These are phyloP conservation scores for Eutypa lata DNA, from an alignment of 2,329 filamentous ascomycete species.

Conservation along the genomic window DNA sequence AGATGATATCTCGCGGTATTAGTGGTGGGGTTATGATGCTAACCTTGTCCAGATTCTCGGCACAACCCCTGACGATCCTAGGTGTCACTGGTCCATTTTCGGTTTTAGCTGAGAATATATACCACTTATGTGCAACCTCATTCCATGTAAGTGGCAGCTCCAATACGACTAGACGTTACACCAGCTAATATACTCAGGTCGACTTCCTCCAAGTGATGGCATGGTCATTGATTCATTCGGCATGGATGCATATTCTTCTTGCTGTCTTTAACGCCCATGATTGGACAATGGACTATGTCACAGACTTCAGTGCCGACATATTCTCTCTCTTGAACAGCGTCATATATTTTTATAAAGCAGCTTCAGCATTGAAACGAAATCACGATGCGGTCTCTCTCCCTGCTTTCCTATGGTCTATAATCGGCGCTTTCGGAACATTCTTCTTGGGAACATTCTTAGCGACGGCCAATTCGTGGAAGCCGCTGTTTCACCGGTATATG, in stretches of 20 bases:
- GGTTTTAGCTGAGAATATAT: slow-evolving; percentile 65
- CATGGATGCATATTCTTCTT: slow-evolving; percentile 63
- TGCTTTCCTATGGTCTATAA: slow-evolving; percentile 62
- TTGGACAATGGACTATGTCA: slow-evolving; percentile 70
- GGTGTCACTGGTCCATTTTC: slow-evolving; percentile 66
- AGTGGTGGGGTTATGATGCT: background rate
- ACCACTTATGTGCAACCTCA: slow-evolving; percentile 50
- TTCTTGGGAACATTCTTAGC: slow-evolving; percentile 59
- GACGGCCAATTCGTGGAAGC: slow-evolving; percentile 59
- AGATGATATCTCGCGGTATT: slow-evolving; percentile 12
- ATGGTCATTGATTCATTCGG: slow-evolving; percentile 63
- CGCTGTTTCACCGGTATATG: slow-evolving; percentile 59
- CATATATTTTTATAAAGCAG: slow-evolving; percentile 67
- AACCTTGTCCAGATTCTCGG: slow-evolving; percentile 40
- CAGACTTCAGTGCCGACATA: slow-evolving; percentile 63
- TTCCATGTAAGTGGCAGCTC: slow-evolving; percentile 44
- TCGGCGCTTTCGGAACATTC: slow-evolving; percentile 62
- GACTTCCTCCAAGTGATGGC: slow-evolving; percentile 66
- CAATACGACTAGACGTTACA: background rate
- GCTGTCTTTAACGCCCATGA: slow-evolving; percentile 66
- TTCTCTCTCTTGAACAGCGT: slow-evolving; percentile 65
- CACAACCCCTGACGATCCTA: slow-evolving; percentile 63
- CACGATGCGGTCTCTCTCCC: slow-evolving; percentile 55
- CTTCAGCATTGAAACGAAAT: slow-evolving; percentile 60
- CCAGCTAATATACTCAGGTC: slow-evolving; percentile 34